Evolutionary conservation across 371 early-diverging fungal genomes (phyloP), one percentile per base, ranked within the genome.

Genomic region (Mucor mucedo): DNA sequence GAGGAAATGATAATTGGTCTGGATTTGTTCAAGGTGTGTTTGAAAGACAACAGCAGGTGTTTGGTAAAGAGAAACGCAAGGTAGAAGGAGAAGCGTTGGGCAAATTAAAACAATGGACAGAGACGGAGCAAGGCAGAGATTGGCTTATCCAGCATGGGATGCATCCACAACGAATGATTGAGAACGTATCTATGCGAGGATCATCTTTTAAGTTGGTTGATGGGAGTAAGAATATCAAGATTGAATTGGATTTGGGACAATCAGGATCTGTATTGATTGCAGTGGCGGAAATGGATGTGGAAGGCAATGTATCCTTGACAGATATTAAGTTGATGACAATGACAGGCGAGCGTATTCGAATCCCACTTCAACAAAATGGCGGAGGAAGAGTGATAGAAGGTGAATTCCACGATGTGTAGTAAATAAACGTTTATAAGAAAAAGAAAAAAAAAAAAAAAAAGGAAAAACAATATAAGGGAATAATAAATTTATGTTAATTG

Each of bases 321-420:
- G 58, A 58, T 53, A 53, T 71, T 28, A 41, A 57, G 21, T 41
- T 71, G n/a, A 58, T 71, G 33, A 61, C 63, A n/a, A 27, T 41
- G 14, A 45, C 55, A 21, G 63, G 68, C 11, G 41, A 62, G 38
- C 39, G 42, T 4, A 9, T 70, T 9, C 21, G 44, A 3, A 32
- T 63, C 8, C 63, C 68, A 33, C 21, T 55, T 28, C 55, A 52
- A 2, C 42, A 68, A 33, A 62, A 16, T 40, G 47, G 29, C 50
- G 42, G 40, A 48, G 60, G 71, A 41, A 67, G 64, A 48, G 55
- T 71, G 11, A 71, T 71, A 35, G 71, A 71, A 59, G 71, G 71
- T 6, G 71, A 71, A 56, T 71, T 68, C 41, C 60, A 40, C 40
- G 72, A 72, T 63, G 39, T 72, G 35, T 32, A 63, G 58, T 41